Evolutionary conservation across 805 yeast genomes (phyloP), one percentile per base, ranked within the genome.

Genomic region (Kodamaea leandrae): DNA sequence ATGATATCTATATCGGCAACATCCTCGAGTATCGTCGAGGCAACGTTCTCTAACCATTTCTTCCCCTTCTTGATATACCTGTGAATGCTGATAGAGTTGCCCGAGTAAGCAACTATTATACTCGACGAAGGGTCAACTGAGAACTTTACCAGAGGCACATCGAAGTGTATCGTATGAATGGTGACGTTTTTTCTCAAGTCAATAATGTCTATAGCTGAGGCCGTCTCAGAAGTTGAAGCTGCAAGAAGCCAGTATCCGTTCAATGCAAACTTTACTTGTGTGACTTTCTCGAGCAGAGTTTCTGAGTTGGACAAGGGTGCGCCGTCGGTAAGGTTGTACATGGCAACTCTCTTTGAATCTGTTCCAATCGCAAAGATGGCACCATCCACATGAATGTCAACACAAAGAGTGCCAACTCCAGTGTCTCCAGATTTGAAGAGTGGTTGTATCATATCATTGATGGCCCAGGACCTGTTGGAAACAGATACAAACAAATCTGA

Each of bases 201-300:
- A 61, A 78, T 63, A 2, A 78, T 54, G 15, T 68, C 70, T 6
- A 76, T 43, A 4, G 48, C 32, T 15, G 54, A 47, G 6, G 41
- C 52, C 0, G 48, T 48, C 14, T 53, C 62, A 3, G 52, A 38
- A 3, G 54, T 39, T 6, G 59, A 50, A 7, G 57, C 52, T 2
- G 61, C 72, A 32, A 74, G 54, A 14, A 83, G 53, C 75, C 83
- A 80, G 55, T 78, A 81, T 1, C 91, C 91, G 53, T 83, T 83
- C 20, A 67, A 63, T 2, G 82, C 83, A 60, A 80, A 82, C 30
- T 56, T 52, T 9, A 81, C 42, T n/a, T 61, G 56, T 4, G 57
- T 47, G 7, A 75, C 61, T 1, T 39, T 26, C 1, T 49, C 43
- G 25, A 50, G 47, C n/a, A 51, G 54, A 1, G 57, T 48, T 2